These are phyloP conservation scores for Bothriochloa decipiens DNA, from an alignment of 176 grass and related monocot genomes.

Conservation along the genomic window DNA sequence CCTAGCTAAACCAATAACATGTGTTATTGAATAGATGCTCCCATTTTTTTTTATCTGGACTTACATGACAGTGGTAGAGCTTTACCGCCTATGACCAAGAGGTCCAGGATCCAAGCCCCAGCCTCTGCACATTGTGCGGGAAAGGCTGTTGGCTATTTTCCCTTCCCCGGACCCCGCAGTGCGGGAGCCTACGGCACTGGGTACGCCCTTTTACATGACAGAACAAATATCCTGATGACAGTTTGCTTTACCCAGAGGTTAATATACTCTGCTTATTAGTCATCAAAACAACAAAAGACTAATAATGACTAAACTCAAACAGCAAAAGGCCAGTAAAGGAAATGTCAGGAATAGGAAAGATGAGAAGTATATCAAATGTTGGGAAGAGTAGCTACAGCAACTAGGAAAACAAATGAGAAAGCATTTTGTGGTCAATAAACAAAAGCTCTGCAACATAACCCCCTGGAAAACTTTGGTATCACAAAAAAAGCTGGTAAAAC, in stretches of 20 bases:
- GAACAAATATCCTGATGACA: background rate
- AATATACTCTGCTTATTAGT: background rate
- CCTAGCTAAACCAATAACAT: conserved; percentile 21
- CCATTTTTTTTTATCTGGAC: background rate
- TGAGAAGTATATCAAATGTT: background rate
- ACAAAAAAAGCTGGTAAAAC: background rate
- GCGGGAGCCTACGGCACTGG: too few species aligned
- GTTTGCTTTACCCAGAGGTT: background rate
- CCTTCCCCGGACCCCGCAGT: too few species aligned
- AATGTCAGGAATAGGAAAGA: background rate
- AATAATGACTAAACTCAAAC: background rate
- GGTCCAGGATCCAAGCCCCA: too few species aligned
- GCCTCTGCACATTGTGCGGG: too few species aligned
- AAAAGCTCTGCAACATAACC: background rate
- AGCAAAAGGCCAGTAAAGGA: background rate
- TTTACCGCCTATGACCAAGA: too few species aligned
- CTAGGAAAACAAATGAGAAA: background rate
- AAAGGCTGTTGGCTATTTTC: too few species aligned
- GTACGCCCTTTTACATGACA: background rate
- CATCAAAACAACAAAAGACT: conserved; percentile 4
- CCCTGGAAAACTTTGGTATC: background rate
- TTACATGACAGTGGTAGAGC: too few species aligned
- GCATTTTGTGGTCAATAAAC: background rate
- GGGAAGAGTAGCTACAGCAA: background rate
- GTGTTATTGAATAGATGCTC: background rate